phyloP scores from a whole-genome alignment of 83 land plant species.

The Picea mariana region DNA sequence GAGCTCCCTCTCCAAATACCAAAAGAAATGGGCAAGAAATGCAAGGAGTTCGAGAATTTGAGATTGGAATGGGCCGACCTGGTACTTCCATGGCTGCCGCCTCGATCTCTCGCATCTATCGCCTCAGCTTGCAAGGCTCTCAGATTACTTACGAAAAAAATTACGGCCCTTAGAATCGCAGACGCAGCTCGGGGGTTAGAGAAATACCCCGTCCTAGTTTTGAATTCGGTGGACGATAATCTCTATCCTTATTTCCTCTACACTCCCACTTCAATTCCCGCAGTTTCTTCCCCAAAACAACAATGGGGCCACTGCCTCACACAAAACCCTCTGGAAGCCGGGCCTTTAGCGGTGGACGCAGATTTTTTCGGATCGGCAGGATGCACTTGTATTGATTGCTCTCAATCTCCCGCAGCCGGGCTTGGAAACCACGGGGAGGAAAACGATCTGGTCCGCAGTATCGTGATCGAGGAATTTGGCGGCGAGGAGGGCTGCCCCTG shows the following conservation, averaged over 20 bases:
- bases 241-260: conserved; percentile 60
- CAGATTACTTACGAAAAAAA: conserved; percentile 15
- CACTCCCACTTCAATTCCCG: conserved; percentile 23
- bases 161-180: conserved; percentile 31
- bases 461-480: not conserved
- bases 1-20: no score
- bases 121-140: conserved; percentile 41
- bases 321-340: not conserved
- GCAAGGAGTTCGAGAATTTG: no score
- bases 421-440: conserved; percentile 16
- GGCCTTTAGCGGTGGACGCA: not conserved
- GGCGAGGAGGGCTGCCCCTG: conserved; percentile 30
- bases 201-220: conserved; percentile 36
- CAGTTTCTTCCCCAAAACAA: conserved; percentile 21
- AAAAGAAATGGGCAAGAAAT: no score
- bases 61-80: conserved; percentile 17
- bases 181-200: conserved; percentile 62
- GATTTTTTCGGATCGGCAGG: not conserved
- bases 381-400: not conserved
- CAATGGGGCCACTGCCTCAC: conserved; percentile 35
- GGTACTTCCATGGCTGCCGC: conserved; percentile 47
- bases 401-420: not conserved
- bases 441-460: conserved; percentile 9
- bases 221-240: conserved; percentile 23
- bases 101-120: conserved; percentile 40